Percentiles rank a stretch among this genome's conserved stretches.
phyloP scores from a whole-genome alignment of 768 basidiomycete species.

The Mycena rebaudengoi region DNA sequence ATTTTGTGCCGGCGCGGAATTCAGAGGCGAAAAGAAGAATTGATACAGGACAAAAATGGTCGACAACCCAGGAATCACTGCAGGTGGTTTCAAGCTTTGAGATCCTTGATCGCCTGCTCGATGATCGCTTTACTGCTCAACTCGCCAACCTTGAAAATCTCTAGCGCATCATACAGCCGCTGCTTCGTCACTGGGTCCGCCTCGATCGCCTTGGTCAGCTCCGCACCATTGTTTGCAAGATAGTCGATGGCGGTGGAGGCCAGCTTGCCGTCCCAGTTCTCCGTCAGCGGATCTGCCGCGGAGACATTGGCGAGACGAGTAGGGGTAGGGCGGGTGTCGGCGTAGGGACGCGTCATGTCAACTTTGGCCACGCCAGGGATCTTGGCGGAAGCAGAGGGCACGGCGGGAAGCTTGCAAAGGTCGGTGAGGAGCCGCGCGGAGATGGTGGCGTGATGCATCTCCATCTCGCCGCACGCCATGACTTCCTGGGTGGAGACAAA shows the following conservation, averaged over 20 bases:
- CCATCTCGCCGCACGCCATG: slow-evolving; percentile 28
- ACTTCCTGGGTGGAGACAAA: slow-evolving; percentile 23
- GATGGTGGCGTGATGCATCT: slow-evolving; percentile 22
- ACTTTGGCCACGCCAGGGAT: slow-evolving; percentile 23
- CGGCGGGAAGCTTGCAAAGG: slow-evolving; percentile 17
- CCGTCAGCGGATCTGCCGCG: slow-evolving; percentile 14
- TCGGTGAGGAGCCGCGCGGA: slow-evolving; percentile 15
- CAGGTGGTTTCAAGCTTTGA: background rate
- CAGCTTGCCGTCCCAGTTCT: slow-evolving; percentile 12
- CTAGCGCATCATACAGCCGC: slow-evolving; percentile 45
- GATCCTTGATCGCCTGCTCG: slow-evolving; percentile 4
- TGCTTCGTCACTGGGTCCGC: slow-evolving; percentile 41
- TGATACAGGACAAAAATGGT: too few relatives aligned
- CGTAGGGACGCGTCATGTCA: slow-evolving; percentile 6
- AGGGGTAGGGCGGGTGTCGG: slow-evolving; percentile 12
- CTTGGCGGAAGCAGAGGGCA: background rate
- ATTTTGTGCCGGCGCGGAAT: too few relatives aligned
- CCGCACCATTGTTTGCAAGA: slow-evolving; percentile 38
- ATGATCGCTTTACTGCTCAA: slow-evolving; percentile 6
- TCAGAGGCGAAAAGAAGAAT: too few relatives aligned
- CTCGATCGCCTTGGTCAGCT: slow-evolving; percentile 38
- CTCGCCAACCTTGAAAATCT: slow-evolving; percentile 46
- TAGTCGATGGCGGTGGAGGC: slow-evolving; percentile 31
- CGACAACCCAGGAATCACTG: too few relatives aligned
- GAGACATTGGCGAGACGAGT: slow-evolving; percentile 13